Percentiles rank a stretch among this genome's conserved stretches.
Evolutionary conservation across 495 filamentous ascomycete genomes (phyloP).

Genomic region (Penicillium cinerascens): DNA sequence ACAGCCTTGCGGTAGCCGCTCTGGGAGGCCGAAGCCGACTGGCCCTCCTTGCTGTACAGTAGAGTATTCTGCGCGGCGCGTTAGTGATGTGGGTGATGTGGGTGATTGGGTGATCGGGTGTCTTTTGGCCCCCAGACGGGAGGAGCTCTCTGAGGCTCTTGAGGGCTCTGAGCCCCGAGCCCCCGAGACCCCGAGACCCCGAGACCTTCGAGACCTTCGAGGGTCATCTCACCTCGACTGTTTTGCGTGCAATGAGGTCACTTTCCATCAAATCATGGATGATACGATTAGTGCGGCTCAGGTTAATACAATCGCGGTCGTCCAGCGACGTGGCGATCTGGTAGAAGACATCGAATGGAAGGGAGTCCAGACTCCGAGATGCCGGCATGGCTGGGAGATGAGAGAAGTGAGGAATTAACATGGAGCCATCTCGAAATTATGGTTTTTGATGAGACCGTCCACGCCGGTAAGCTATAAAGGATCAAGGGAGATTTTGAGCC

Average conservation of each 20-base stretch:
- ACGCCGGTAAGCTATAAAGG: background rate
- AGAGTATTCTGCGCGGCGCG: constrained; percentile 48
- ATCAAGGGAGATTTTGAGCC: background rate
- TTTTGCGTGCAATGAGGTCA: constrained; percentile 57
- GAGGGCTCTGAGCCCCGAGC: background rate
- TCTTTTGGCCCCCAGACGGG: background rate
- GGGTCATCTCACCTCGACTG: constrained; percentile 51
- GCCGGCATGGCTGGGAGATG: constrained; percentile 14
- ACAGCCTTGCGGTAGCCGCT: constrained; percentile 54
- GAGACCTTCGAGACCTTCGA: background rate
- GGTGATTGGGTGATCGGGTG: background rate
- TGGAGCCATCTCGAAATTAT: background rate
- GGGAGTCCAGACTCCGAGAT: constrained; percentile 30
- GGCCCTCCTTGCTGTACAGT: constrained; percentile 55
- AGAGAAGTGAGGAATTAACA: background rate
- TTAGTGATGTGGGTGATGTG: background rate
- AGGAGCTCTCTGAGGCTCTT: background rate
- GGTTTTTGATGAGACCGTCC: background rate
- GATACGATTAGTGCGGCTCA: constrained; percentile 49
- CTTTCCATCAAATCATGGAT: constrained; percentile 54
- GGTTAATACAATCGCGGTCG: constrained; percentile 38
- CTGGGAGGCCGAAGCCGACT: constrained; percentile 41
- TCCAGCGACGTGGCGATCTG: constrained; percentile 49
- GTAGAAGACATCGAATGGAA: constrained; percentile 64
- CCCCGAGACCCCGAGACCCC: background rate